phyloP scores from a whole-genome alignment of 1,139 yeast genomes.

The Suhomyces anneliseae region DNA sequence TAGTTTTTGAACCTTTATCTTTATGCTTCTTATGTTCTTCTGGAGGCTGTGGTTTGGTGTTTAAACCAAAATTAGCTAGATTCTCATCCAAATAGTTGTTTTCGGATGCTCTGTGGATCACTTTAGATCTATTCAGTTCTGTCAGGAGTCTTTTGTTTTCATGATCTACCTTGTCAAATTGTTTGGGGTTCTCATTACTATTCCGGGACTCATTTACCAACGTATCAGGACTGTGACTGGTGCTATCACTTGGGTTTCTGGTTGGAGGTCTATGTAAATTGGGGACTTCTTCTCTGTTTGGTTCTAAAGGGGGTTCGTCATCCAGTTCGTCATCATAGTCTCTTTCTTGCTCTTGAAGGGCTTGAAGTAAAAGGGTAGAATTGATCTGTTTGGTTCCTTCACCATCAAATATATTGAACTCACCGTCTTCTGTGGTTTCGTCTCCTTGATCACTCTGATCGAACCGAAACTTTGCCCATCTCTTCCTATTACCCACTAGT shows the following conservation, averaged over 20 bases:
- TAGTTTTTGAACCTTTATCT: no score
- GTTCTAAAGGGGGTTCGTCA: not conserved
- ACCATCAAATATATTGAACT: slow-evolving; percentile 10
- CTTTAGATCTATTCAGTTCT: no score
- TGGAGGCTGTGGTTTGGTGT: not conserved
- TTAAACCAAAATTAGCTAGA: not conserved
- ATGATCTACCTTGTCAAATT: no score
- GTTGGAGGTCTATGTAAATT: not conserved
- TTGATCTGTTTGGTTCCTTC: slow-evolving; percentile 1
- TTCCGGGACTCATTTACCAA: not conserved
- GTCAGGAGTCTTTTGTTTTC: no score
- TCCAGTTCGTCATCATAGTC: slow-evolving; percentile 4
- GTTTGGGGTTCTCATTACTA: not conserved
- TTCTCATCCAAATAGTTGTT: not conserved
- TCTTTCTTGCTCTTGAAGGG: slow-evolving; percentile 1
- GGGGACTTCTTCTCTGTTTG: not conserved
- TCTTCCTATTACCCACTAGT: slow-evolving; percentile 16
- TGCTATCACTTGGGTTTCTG: not conserved
- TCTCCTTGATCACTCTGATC: slow-evolving; percentile 1
- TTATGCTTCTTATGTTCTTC: not conserved
- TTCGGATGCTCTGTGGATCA: no score
- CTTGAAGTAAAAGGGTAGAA: slow-evolving; percentile 1
- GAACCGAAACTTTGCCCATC: slow-evolving; percentile 2
- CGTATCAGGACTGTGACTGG: not conserved
- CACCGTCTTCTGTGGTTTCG: slow-evolving; percentile 11